Base-by-base conservation (phyloP, 2,329 filamentous ascomycete species). In the Phyllosticta citribraziliensis region DNA sequence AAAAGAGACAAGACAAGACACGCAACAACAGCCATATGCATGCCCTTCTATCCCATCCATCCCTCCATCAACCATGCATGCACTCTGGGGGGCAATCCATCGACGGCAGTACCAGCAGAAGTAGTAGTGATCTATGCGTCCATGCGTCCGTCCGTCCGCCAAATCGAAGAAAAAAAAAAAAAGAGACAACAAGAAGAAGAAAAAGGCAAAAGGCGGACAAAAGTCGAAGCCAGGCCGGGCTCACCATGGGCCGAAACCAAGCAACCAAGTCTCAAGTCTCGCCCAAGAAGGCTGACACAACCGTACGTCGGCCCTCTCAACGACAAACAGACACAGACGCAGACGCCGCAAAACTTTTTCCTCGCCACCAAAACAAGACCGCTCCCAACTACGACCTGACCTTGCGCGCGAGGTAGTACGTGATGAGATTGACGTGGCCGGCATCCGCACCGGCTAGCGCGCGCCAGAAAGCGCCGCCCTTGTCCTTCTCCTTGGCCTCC, bases 351-450 rank as follows among this genome's bases (percentile, higher is more conserved):
- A 6, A 40, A 8, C 27, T 35, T 40, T 19, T 30, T 40, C 40
- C 22, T 22, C 25, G 27, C 5, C 27, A 33, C 27, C 25, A 33
- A 27, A 25, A 27, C 12, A 2, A 25, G 3, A n/a, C n/a, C n/a
- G n/a, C n/a, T n/a, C n/a, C 51, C 25, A 9, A 20, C n/a, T 20
- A 64, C 35, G 57, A 87, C 84, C 58, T 84, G 76, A 73, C 84
- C 70, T 80, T 79, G 78, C 87, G 87, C 51, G 88, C 88, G 68
- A 91, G 87, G 72, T 91, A 92, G 70, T 92, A 92, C 10, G 87
- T 91, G 67, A 92, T 85, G 63, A 92, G 73, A 66, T 86, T 91
- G 77, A 90, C 84, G 22, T 88, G 84, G 65, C 89, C 88, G 65
- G 91, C 88, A 40, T 60, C 57, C 14, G 63, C 65, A 10, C 76